Base-by-base conservation (phyloP, 164 flowering plant species). In the Chloranthus sessilifolius region DNA sequence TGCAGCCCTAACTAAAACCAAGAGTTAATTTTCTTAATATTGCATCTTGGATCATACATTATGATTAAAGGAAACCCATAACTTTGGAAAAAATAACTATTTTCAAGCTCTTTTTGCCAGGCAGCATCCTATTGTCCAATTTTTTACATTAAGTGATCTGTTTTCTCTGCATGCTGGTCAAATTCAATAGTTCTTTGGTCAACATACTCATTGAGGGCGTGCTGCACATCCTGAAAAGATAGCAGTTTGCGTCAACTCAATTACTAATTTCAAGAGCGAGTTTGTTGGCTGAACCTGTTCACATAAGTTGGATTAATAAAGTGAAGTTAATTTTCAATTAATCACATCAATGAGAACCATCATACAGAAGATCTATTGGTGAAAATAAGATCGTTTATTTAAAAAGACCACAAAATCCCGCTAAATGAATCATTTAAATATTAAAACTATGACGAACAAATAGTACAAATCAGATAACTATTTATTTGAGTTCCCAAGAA, bases 181-280 rank as follows among this genome's bases (percentile, higher is more conserved):
- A 94, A 73, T 62, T 78, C 95, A 1, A 43, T 50, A 1, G 53
- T 80, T 50, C 95, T 73, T 56, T 79, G 85, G 44, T 94, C 90
- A 2, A 89, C 99, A 51, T 87, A 91, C 70, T 94, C 96, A 56
- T 81, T 87, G 7, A 89, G 81, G 23, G 95, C n/a, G n/a, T n/a
- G n/a, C 82, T 22, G 96, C 97, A 65, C 86, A 79, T 26, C 96
- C 92, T 3, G 96, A 84, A 68, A 94, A 94, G 35, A 89, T 76
- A 42, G 99, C 97, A 1, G 99, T 94, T 50, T 89, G 99, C 75
- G 86, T 86, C 55, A 94, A 67, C 65, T 94, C 99, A 0, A 96
- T 89, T 43, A 94, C 97, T 74, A 94, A 67, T 64, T 88, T 86
- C 15, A 89, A 86, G 35, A 94, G 57, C 12, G 96, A 94, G 29